Percentiles rank a stretch among this genome's conserved stretches.
phyloP scores from a whole-genome alignment of 441 rosid species.

The Aquilaria agallochum region DNA sequence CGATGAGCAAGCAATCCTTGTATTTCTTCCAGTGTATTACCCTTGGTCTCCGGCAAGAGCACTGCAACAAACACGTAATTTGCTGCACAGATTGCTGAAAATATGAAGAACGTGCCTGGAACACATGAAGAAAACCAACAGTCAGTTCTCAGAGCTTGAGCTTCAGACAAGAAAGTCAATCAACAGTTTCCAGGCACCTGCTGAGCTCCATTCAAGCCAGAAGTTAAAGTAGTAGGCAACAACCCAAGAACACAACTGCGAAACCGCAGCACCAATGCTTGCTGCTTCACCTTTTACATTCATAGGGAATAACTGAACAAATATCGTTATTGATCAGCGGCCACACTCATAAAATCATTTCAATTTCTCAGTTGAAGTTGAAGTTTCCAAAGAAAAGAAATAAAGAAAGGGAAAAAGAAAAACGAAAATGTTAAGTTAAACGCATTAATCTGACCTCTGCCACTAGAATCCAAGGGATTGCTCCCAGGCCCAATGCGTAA shows the following conservation, averaged over 20 bases:
- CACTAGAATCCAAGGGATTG: conserved; percentile 63
- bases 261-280: conserved; percentile 43
- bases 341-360: no score
- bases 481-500: conserved; percentile 47
- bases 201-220: conserved; percentile 56
- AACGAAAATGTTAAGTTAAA: no score
- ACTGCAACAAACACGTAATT: conserved; percentile 35
- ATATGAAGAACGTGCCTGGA: conserved; percentile 55
- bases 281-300: conserved; percentile 53
- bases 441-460: conserved; percentile 45
- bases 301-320: conserved; percentile 53
- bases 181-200: conserved; percentile 27
- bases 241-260: conserved; percentile 46
- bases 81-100: conserved; percentile 24
- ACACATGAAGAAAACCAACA: not conserved
- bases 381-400: no score
- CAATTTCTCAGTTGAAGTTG: no score
- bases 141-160: no score
- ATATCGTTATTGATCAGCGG: not conserved
- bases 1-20: conserved; percentile 19
- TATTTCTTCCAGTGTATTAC: conserved; percentile 52
- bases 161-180: no score
- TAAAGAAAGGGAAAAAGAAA: no score
- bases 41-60: conserved; percentile 58
- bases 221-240: conserved; percentile 45